phyloP scores from a whole-genome alignment of 768 basidiomycete genomes.

The Gelatoporia subvermispora region DNA sequence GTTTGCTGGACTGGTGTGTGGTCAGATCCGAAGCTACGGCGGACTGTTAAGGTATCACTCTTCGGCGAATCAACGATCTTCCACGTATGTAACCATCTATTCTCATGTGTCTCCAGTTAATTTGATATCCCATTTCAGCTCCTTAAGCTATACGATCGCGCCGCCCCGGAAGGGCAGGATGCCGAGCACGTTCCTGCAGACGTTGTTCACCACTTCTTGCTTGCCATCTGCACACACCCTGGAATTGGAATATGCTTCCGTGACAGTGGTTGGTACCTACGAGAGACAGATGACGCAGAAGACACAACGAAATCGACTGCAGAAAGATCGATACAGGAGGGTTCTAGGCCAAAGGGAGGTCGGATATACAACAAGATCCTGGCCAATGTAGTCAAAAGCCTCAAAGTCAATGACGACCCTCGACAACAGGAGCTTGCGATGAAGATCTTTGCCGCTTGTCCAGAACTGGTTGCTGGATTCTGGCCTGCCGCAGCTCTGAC shows the following conservation, averaged over 20 bases:
- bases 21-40: conserved; percentile 66
- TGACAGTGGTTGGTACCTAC: conserved; percentile 88
- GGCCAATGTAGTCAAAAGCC: conserved; percentile 60
- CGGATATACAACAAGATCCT: conserved; percentile 83
- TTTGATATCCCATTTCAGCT: conserved; percentile 40
- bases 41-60: conserved; percentile 63
- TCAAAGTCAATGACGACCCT: conserved; percentile 87
- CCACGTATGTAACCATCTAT: conserved; percentile 40
- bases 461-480: conserved; percentile 83
- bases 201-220: conserved; percentile 81
- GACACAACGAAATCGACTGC: conserved; percentile 28
- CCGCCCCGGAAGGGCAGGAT: conserved; percentile 40
- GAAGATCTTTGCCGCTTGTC: conserved; percentile 77
- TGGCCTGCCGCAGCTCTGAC: conserved; percentile 67
- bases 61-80: conserved; percentile 65
- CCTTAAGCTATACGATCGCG: conserved; percentile 68
- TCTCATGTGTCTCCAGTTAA: background rate
- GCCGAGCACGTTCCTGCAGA: conserved; percentile 65
- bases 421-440: conserved; percentile 81
- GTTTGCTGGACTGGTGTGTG: conserved; percentile 73
- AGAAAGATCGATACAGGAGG: conserved; percentile 7
- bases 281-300: conserved; percentile 43
- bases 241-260: conserved; percentile 84
- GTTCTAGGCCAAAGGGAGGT: conserved; percentile 32
- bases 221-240: conserved; percentile 76